Percentiles rank a stretch among this genome's conserved stretches.
Conservation (phyloP, 805 yeast genomes). For the Candida sakaeoensis region DNA sequence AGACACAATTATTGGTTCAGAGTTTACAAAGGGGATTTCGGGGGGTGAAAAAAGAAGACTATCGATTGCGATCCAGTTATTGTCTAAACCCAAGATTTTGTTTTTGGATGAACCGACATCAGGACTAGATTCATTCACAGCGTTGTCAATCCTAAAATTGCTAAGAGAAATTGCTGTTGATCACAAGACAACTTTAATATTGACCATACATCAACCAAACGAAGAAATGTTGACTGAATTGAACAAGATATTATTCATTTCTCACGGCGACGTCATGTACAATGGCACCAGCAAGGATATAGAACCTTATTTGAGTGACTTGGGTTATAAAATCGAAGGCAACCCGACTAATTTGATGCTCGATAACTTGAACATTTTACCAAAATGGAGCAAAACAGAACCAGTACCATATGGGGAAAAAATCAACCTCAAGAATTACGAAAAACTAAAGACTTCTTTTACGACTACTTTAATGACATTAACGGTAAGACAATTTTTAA, state of each 20-base stretch:
- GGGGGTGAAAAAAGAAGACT: slow-evolving; percentile 23
- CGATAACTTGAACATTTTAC: slow-evolving; percentile 1
- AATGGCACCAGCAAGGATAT: slow-evolving; percentile 14
- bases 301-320: slow-evolving; percentile 16
- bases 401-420: not conserved
- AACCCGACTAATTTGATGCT: slow-evolving; percentile 14
- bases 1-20: slow-evolving; percentile 17
- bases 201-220: slow-evolving; percentile 54
- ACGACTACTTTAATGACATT: slow-evolving; percentile 25
- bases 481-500: slow-evolving; percentile 27
- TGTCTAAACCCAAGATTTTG: slow-evolving; percentile 27
- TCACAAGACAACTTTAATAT: slow-evolving; percentile 37
- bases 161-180: slow-evolving; percentile 37
- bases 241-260: slow-evolving; percentile 21
- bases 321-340: slow-evolving; percentile 16
- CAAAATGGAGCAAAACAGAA: not conserved
- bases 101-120: slow-evolving; percentile 63
- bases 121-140: slow-evolving; percentile 54
- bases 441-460: slow-evolving; percentile 16
- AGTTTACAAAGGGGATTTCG: slow-evolving; percentile 20
- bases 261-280: slow-evolving; percentile 20
- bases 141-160: slow-evolving; percentile 51
- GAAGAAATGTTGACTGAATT: slow-evolving; percentile 36
- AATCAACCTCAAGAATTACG: not conserved
- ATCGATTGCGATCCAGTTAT: slow-evolving; percentile 18